Evolutionary conservation across 306 rosid genomes (phyloP).

Genomic region (Vigna mungo): DNA sequence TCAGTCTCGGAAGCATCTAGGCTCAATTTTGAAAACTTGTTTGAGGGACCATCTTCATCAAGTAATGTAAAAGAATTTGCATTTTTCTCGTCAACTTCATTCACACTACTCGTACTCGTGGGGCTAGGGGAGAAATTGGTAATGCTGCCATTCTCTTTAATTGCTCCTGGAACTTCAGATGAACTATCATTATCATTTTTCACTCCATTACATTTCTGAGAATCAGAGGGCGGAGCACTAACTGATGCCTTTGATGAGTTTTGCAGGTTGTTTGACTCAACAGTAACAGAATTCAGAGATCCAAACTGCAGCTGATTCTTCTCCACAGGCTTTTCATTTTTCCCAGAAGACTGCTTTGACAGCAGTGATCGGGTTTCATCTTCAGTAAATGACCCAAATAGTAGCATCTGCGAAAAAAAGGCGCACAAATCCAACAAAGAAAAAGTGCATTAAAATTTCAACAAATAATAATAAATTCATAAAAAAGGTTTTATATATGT

Average conservation of each 20-base stretch:
- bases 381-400: conserved; percentile 93
- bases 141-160: conserved; percentile 62
- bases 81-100: conserved; percentile 35
- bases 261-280: conserved; percentile 45
- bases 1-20: conserved; percentile 48
- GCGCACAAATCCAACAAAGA: conserved; percentile 18
- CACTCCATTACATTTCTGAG: conserved; percentile 51
- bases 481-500: not conserved
- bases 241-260: conserved; percentile 45
- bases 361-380: conserved; percentile 82
- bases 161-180: conserved; percentile 41
- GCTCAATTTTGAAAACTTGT: conserved; percentile 60
- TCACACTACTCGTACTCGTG: conserved; percentile 45
- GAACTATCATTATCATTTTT: conserved; percentile 38
- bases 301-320: conserved; percentile 75
- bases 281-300: conserved; percentile 57
- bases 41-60: conserved; percentile 49
- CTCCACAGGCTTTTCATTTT: conserved; percentile 53
- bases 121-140: conserved; percentile 27
- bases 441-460: not conserved
- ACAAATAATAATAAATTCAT: not conserved
- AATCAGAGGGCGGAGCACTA: conserved; percentile 40
- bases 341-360: conserved; percentile 52
- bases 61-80: conserved; percentile 14
- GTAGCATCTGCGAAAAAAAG: conserved; percentile 51